Evolutionary conservation across 2,329 filamentous ascomycete genomes (phyloP), one percentile per base, ranked within the genome.

Genomic region (Pseudocercospora fijiensis): DNA sequence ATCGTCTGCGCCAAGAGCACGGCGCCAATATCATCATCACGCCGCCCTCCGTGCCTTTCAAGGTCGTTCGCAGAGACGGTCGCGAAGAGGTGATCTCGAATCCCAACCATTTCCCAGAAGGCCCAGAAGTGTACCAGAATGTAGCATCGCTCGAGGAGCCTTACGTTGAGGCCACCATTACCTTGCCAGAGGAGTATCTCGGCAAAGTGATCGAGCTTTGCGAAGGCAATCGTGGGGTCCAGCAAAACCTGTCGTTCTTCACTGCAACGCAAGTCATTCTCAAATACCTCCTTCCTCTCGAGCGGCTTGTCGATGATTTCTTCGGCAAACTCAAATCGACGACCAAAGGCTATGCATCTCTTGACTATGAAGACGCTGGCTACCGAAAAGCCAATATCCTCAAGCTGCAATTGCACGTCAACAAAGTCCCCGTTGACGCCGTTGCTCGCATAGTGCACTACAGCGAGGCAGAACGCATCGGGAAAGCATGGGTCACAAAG

Each of bases 21-120:
- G 95, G 94, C 4, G 90, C 91, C 2, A 95, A 88, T 73, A 92
- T 99, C 74, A 97, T 99, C 78, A 95, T 99, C 75, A 99, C 95
- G 0, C 94, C 96, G 41, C 95, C 95, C 0, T 94, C 91, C 0
- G 95, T 99, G 11, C 93, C 95, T 2, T 96, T 94, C 72, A 96
- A 93, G 76, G 85, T 98, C 7, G 77, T 91, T 9, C 95, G 88
- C 84, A 84, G 82, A 52, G 86, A 93, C 72, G 92, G 92, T n/a
- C 86, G 80, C 2, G 90, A 95, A 73, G 84, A 86, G 30, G 84
- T 96, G 63, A 87, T 97, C 67, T 88, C 90, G 63, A 98, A 95
- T 72, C 94, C 95, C 0, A 89, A 91, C 49, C 84, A 92, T 56
- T 99, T 98, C 72, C 95, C 95, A 0, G 91, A 96, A 52, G 85